Conservation (phyloP, 768 basidiomycete species). For the Russula brevipes region DNA sequence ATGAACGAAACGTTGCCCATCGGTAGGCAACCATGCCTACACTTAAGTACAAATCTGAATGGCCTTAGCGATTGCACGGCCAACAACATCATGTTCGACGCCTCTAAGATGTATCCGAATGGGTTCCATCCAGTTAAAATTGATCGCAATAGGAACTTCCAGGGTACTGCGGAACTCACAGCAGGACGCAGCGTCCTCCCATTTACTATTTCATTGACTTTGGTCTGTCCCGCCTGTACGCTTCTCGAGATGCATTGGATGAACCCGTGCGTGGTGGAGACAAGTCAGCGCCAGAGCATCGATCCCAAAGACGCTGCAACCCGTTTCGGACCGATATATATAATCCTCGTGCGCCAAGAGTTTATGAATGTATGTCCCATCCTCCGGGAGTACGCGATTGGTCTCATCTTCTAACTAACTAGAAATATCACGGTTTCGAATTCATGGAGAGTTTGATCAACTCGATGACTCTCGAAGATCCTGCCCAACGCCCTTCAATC, state of each 20-base stretch:
- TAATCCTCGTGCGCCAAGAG: slow-evolving; percentile 30
- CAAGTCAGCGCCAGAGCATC: slow-evolving; percentile 36
- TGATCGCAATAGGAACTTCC: slow-evolving; percentile 26
- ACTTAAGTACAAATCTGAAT: neutral
- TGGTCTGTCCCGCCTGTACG: slow-evolving; percentile 29
- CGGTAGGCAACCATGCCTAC: slow-evolving; percentile 28
- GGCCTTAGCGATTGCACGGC: slow-evolving; percentile 16
- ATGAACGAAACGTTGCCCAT: slow-evolving; percentile 28
- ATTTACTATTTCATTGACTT: slow-evolving; percentile 32
- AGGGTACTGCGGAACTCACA: slow-evolving; percentile 25
- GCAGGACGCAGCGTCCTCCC: slow-evolving; percentile 28
- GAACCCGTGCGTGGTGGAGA: slow-evolving; percentile 39
- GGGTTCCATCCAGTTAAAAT: slow-evolving; percentile 30
- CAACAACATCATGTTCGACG: slow-evolving; percentile 31
- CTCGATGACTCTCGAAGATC: slow-evolving; percentile 30
- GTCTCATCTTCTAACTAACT: neutral
- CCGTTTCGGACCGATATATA: slow-evolving; percentile 37
- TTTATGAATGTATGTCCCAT: slow-evolving; percentile 30
- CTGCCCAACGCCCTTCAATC: slow-evolving; percentile 28
- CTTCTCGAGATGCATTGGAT: slow-evolving; percentile 29
- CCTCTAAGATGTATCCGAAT: slow-evolving; percentile 28
- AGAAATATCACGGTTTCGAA: slow-evolving; percentile 27
- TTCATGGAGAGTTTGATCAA: slow-evolving; percentile 29
- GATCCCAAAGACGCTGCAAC: slow-evolving; percentile 23
- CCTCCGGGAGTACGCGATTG: neutral